Evolutionary conservation across 768 basidiomycete species (phyloP), one percentile per base, ranked within the genome.

Genomic region (Phanerochaete sordida): DNA sequence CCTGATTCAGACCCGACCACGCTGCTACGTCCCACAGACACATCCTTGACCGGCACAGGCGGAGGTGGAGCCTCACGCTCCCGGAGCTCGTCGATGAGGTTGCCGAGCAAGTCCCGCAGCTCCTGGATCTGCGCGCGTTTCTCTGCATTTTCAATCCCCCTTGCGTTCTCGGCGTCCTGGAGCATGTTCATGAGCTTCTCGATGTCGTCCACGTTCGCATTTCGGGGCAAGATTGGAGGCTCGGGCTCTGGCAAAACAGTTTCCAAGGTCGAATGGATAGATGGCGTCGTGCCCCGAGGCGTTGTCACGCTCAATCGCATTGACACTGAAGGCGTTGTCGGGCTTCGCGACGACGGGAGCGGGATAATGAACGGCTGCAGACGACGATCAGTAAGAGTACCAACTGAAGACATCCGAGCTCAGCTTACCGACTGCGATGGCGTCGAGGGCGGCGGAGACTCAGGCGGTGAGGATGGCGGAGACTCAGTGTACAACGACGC

Each of bases 71-170:
- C 69, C 28, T 53, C 65, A 12, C 56, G 54, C 28, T 49, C 44
- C 21, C 64, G 52, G 63, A 63, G 57, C 53, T 64, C 56, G 27
- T 62, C 61, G 11, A 62, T 54, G n/a, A 70, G 76, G 47, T 86
- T 83, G 13, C 77, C 78, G 2, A 96, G 74, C 63, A 90, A 86
- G 37, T 86, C 78, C 59, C 88, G 82, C 39, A 97, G 83, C 0
- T 84, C 81, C 54, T 82, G 81, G 3, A 96, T 77, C 67, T 89
- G 86, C 48, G 83, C 84, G 0, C 81, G 78, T 8, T 95, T 68
- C 16, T 86, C 86, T 27, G 82, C 77, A 30, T 79, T 82, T 64
- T 95, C 90, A 2, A 82, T 77, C 0, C 84, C 86, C 56, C 89
- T 76, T 19, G 77, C 75, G 31, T 80, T 75, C 64, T 93, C 85